A percentile compares a stretch with the other conserved stretches of the same genome.
phyloP scores from a whole-genome alignment of 2,329 filamentous ascomycete genomes.

The Exophiala sp. region DNA sequence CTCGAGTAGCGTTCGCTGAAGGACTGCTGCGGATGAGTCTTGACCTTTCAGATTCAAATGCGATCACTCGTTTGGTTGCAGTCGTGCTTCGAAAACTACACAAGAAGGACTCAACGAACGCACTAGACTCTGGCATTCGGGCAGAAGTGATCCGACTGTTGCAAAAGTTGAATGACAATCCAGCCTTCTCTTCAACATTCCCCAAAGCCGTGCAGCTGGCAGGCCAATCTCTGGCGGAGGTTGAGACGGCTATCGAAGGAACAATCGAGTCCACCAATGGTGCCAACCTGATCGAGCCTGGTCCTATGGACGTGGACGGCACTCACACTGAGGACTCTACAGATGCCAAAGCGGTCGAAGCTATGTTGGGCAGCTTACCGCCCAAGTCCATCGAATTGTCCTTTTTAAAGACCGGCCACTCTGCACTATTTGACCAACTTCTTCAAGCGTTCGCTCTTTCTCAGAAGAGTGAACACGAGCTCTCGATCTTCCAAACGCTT shows the following conservation, averaged over 20 bases:
- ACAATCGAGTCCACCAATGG: slow-evolving; percentile 59
- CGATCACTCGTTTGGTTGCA: slow-evolving; percentile 9
- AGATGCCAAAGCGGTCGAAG: slow-evolving; percentile 32
- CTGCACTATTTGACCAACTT: slow-evolving; percentile 38
- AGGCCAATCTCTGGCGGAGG: slow-evolving; percentile 67
- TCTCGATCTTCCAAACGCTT: slow-evolving; percentile 38
- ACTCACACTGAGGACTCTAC: slow-evolving; percentile 26
- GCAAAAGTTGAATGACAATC: slow-evolving; percentile 62
- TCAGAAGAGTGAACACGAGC: slow-evolving; percentile 30
- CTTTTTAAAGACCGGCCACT: slow-evolving; percentile 36
- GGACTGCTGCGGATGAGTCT: slow-evolving; percentile 11
- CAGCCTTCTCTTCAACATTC: slow-evolving; percentile 60
- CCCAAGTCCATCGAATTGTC: slow-evolving; percentile 33
- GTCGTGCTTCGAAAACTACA: slow-evolving; percentile 16
- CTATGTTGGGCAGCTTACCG: slow-evolving; percentile 33
- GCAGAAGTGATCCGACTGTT: slow-evolving; percentile 64
- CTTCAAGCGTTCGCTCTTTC: slow-evolving; percentile 38
- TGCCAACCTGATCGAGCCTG: slow-evolving; percentile 50
- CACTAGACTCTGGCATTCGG: slow-evolving; percentile 46
- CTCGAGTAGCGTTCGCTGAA: slow-evolving; percentile 23
- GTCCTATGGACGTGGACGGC: slow-evolving; percentile 46
- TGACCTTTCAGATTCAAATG: slow-evolving; percentile 19
- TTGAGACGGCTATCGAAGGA: slow-evolving; percentile 72
- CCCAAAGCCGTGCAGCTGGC: slow-evolving; percentile 63
- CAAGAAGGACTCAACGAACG: not conserved